Evolutionary conservation across 2,329 filamentous ascomycete species (phyloP).

Genomic region (Chrysoporthe deuterocubensis): DNA sequence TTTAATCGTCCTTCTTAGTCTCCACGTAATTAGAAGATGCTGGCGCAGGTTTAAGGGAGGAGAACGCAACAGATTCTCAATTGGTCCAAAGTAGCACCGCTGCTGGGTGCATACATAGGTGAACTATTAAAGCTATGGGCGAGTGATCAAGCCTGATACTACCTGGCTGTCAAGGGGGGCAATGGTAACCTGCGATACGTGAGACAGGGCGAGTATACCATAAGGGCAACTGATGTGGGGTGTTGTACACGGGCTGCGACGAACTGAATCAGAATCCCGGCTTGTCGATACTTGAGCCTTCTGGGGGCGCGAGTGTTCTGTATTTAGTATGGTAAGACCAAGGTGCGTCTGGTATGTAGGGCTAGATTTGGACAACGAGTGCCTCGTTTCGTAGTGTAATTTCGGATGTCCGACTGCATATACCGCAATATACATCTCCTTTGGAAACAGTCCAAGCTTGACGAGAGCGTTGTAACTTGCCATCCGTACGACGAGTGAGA

Average conservation of each 20-base stretch:
- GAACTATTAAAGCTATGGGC: neutral
- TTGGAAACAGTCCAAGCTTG: neutral
- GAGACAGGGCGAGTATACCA: neutral
- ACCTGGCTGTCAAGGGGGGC: neutral
- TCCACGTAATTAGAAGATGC: neutral
- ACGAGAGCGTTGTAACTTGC: neutral
- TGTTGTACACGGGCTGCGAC: neutral
- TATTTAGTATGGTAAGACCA: neutral
- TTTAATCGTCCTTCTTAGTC: neutral
- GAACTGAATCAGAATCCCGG: neutral
- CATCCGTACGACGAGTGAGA: neutral
- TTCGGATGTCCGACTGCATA: neutral
- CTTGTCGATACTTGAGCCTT: neutral
- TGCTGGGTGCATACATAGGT: neutral
- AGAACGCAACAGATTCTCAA: neutral
- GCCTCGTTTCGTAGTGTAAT: neutral
- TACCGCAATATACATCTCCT: neutral
- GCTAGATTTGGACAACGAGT: neutral
- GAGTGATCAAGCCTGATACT: neutral
- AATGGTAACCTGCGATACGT: neutral
- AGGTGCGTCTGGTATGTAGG: neutral
- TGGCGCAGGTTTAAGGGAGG: slow-evolving; percentile 1
- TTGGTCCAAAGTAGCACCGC: neutral
- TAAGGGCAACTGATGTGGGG: neutral
- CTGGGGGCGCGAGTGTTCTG: neutral